Evolutionary conservation across 805 yeast species (phyloP).

Genomic region (Teunomyces tritomae): DNA sequence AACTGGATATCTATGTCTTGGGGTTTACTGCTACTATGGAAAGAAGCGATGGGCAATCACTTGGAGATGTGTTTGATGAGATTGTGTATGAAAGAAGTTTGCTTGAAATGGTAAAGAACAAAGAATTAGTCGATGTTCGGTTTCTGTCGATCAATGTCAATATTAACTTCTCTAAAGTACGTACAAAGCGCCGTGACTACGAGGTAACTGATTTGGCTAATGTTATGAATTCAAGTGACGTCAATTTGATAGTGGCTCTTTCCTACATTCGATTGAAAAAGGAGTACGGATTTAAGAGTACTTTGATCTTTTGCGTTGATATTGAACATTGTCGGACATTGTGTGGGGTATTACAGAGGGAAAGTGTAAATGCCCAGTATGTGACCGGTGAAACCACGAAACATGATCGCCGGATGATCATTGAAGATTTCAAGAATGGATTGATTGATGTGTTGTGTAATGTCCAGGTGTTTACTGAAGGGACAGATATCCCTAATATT

Average conservation of each 20-base stretch:
- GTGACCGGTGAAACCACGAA: slow-evolving; percentile 66
- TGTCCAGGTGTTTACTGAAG: slow-evolving; percentile 90
- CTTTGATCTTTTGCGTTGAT: slow-evolving; percentile 77
- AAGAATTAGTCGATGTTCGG: slow-evolving; percentile 67
- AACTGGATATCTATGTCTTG: slow-evolving; percentile 52
- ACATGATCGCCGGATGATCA: slow-evolving; percentile 47
- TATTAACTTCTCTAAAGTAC: slow-evolving; percentile 40
- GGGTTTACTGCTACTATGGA: slow-evolving; percentile 90
- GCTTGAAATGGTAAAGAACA: slow-evolving; percentile 61
- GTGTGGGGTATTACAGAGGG: slow-evolving; percentile 47
- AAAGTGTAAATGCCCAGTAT: slow-evolving; percentile 67
- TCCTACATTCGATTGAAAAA: slow-evolving; percentile 40
- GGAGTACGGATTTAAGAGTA: slow-evolving; percentile 47
- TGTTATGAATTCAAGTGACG: slow-evolving; percentile 52
- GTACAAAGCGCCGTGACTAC: slow-evolving; percentile 50
- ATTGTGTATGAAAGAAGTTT: slow-evolving; percentile 69
- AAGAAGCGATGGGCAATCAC: slow-evolving; percentile 65
- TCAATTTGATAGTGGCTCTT: slow-evolving; percentile 58
- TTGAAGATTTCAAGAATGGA: slow-evolving; percentile 61
- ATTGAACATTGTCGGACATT: slow-evolving; percentile 61
- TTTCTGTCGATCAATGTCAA: slow-evolving; percentile 57
- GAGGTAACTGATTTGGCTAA: slow-evolving; percentile 47
- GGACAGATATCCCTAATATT: slow-evolving; percentile 88
- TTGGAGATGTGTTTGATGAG: slow-evolving; percentile 64
- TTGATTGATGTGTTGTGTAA: slow-evolving; percentile 72